Evolutionary conservation across 345 rosid species (phyloP), one percentile per base, ranked within the genome.

Genomic region (Eucalyptus lansdowneana): DNA sequence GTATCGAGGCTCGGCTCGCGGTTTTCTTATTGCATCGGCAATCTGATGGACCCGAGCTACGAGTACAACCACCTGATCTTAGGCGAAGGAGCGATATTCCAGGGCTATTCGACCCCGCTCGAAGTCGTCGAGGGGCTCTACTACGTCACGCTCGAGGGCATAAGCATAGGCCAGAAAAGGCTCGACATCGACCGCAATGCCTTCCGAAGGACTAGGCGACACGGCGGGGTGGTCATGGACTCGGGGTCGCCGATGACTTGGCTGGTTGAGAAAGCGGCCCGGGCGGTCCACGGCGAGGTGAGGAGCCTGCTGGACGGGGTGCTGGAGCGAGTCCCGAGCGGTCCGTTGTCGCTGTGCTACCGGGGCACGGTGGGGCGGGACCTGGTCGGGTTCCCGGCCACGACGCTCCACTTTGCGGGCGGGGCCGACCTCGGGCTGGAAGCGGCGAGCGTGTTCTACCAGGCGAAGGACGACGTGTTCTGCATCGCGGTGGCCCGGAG

Each of bases 361-460:
- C 45, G 53, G 3, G 96, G 97, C 56, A 69, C 87, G 44, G 87
- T 93, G 13, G 88, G 51, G 2, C 76, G 90, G 21, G 97, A 96
- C 90, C 91, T 94, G 6, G 67, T 51, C 9, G 96, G 95, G 65
- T 95, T 96, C 88, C 97, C 98, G 0, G 87, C 56, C 19, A 92
- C 95, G 80, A 91, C 95, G 44, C 91, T 95, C 69, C 96, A 86
- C 50, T 94, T 96, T 11, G 89, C 92, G 0, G 97, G 88, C 0
- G 96, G 94, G 14, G 98, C 95, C 5, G 96, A 95, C 54, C 69
- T 96, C 88, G 95, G 88, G 58, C 87, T 96, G 89, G 96, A 94
- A 29, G 89, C 92, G 3, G 50, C 86, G 21, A 93, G 95, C 89
- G 72, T 95, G 92, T 95, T 96, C 88, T 92, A 93, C 47, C 93